Conservation (phyloP, 768 basidiomycete genomes). For the Lactarius hatsudake region DNA sequence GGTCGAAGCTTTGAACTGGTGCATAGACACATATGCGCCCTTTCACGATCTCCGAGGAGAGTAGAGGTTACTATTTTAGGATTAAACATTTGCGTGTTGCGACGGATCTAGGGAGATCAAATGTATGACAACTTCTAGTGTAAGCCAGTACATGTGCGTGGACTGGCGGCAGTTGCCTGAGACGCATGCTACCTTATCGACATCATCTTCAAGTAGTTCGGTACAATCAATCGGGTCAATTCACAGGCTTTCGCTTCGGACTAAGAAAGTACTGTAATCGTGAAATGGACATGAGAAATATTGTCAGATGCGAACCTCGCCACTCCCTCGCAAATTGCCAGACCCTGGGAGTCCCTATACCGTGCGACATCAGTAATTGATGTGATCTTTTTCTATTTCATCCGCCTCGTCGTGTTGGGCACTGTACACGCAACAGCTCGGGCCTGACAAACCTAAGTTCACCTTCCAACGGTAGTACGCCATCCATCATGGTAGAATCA, state of each 20-base stretch:
- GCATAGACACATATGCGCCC: background rate
- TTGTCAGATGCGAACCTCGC: background rate
- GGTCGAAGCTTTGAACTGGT: background rate
- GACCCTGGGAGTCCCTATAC: background rate
- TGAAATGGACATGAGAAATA: background rate
- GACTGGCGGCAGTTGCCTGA: too few relatives aligned
- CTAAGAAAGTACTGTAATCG: too few relatives aligned
- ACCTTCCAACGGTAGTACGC: background rate
- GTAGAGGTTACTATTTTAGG: background rate
- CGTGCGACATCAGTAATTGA: background rate
- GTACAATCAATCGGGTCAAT: background rate
- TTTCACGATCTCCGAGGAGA: background rate
- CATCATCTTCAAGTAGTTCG: too few relatives aligned
- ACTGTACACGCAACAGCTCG: background rate
- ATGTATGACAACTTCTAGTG: background rate
- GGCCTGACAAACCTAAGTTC: background rate
- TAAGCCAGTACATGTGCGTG: background rate
- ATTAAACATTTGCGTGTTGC: background rate
- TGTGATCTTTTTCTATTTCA: background rate
- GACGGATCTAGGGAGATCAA: background rate
- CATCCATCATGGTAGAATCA: slow-evolving; percentile 18
- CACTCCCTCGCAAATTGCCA: background rate
- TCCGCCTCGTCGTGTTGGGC: background rate
- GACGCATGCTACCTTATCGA: too few relatives aligned
- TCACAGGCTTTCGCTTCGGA: too few relatives aligned